Evolutionary conservation across 305 asterid species (phyloP).

Genomic region (Fraxinus dipetala): DNA sequence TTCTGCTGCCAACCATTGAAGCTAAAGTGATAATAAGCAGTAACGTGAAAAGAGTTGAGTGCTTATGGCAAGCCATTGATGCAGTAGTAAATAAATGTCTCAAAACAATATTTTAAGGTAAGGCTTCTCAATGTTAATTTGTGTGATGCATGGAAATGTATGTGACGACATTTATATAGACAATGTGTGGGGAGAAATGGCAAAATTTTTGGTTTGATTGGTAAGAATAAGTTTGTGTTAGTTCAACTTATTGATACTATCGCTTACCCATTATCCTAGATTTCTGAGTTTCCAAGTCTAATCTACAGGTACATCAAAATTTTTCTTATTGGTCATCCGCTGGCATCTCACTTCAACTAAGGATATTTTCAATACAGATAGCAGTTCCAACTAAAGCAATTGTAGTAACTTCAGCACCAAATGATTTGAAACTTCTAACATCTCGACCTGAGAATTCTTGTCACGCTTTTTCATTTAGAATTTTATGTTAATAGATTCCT

Average conservation of each 20-base stretch:
- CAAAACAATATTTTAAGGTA: neutral
- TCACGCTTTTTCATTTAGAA: no score
- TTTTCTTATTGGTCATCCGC: neutral
- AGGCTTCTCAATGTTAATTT: neutral
- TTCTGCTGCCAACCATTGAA: neutral
- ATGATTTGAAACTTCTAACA: neutral
- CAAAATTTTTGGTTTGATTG: neutral
- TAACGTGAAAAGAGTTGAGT: neutral
- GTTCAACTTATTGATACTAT: neutral
- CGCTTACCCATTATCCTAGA: neutral
- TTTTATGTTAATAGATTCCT: no score
- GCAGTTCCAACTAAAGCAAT: no score
- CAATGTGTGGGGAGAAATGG: neutral
- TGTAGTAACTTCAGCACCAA: neutral
- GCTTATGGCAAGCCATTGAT: neutral
- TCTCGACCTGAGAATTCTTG: neutral
- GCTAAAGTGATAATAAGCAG: conserved; percentile 1
- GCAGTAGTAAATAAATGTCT: neutral
- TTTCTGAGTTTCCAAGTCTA: neutral
- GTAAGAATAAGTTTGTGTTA: neutral
- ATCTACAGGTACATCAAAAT: neutral
- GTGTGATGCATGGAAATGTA: neutral
- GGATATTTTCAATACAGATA: no score
- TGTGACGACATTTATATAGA: neutral
- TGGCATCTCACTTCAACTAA: neutral